Evolutionary conservation across 2,329 filamentous ascomycete species (phyloP), one percentile per base, ranked within the genome.

Genomic region (Penicillium expansum): DNA sequence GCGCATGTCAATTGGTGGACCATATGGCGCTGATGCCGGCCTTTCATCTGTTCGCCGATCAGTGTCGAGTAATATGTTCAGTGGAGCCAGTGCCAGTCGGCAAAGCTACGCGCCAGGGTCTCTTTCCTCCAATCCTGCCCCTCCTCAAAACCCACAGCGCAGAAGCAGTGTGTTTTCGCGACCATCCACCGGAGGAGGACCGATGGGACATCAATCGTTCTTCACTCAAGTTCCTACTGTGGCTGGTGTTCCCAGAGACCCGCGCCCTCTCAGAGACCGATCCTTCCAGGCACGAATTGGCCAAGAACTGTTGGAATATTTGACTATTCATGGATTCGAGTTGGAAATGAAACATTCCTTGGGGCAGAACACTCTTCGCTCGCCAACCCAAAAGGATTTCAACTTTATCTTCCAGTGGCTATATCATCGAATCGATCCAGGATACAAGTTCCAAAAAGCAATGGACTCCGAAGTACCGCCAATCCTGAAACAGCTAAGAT

Each of bases 351-450:
- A 96, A 76, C 90, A 97, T 73, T 88, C 86, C 1, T 80, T 99
- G n/a, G 90, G 91, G 0, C 88, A 90, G 62, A 97, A 97, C 67
- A 90, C 91, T 7, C 87, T 96, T 71, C 93, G 91, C 68, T 96
- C 91, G 42, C 95, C 94, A 0, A 99, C 93, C 0, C 93, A 97
- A 67, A 99, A 99, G 71, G 94, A 99, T 73, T 99, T 99, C 78
- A 94, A 95, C 69, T 89, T 85, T 75, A 96, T 99, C 83, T 99
- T 99, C 70, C 92, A 97, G 69, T 99, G 93, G 90, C 81, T 99
- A 4, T 99, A 99, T 74, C 91, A 92, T 69, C 89, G 92, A 56
- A 95, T 99, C 70, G 94, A 99, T 71, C 94, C 94, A 0, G 90
- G 88, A 66, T 95, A 97, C 73, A 86, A 88, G 35, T 97, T 99